Conservation (phyloP, 192 early-diverging fungal species). For the Gamsiella multidivaricata region DNA sequence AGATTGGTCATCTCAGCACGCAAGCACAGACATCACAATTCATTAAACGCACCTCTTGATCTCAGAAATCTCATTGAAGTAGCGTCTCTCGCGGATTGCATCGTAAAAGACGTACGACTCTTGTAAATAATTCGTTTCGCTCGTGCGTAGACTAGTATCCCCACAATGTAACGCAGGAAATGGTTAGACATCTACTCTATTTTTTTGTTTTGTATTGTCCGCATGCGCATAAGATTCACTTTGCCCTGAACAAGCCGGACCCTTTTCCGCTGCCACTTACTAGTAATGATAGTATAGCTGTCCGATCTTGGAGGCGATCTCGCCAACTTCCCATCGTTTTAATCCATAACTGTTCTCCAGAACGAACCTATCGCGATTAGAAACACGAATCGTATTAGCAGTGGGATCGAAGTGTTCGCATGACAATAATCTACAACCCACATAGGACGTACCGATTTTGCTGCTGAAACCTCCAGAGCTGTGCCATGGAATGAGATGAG, state of each 20-base stretch:
- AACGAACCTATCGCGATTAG: constrained; percentile 63
- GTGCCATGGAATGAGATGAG: neutral
- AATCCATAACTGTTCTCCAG: constrained; percentile 94
- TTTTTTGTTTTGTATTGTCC: too few species aligned
- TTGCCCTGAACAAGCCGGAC: neutral
- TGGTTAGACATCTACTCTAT: too few species aligned
- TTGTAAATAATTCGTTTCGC: constrained; percentile 95
- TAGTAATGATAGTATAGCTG: constrained; percentile 89
- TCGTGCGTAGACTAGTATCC: constrained; percentile 78
- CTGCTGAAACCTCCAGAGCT: constrained; percentile 97
- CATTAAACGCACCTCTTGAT: constrained; percentile 76
- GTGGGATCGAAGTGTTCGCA: neutral
- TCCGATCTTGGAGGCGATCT: constrained; percentile 98
- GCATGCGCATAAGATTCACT: constrained; percentile 11
- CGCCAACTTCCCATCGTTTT: constrained; percentile 98
- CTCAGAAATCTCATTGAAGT: constrained; percentile 95
- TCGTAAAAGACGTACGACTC: constrained; percentile 97
- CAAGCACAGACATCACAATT: neutral
- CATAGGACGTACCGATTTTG: constrained; percentile 82
- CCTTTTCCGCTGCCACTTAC: constrained; percentile 53
- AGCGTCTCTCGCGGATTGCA: constrained; percentile 92
- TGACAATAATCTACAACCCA: neutral
- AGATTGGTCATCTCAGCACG: too few species aligned
- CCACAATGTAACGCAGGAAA: neutral
- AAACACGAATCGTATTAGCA: neutral